Evolutionary conservation across 148 eudicot genomes (phyloP), one percentile per base, ranked within the genome.

Genomic region (Fallopia convolvulus): DNA sequence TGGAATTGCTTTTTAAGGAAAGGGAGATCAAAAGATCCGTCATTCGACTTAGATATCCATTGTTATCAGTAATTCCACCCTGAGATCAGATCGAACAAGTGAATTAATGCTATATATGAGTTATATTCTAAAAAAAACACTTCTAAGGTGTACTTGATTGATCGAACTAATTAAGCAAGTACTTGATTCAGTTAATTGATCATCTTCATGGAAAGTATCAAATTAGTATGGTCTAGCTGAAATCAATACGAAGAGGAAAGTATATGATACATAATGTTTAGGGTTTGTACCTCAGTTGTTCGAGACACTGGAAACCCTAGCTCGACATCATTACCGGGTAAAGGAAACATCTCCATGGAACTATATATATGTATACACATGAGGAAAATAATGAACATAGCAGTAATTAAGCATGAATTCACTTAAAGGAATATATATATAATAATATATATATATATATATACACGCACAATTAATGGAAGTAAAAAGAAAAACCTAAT

Each of bases 1-100:
- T 79, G n/a, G n/a, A 41, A 0, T 85, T 89, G 17, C 84, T 76
- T 8, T 77, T 71, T 11, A 86, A 77, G 26, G 86, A 76, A 53
- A 90, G 75, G 1, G 83, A 78, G 74, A 83, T 78, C 13, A 90
- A 83, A 53, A 90, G 87, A 77, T 90, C 94, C 23, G 78, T 85
- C 70, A 81, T 76, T 70, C 87, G 75, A 17, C 79, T 66, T 47
- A 33, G 18, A 12, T 36, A 72, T 20, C 13, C 74, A 21, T 73
- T 30, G 76, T 32, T 41, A 39, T 48, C 39, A 5, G 0, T 26
- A 63, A 32, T 2, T 58, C 6, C 40, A 18, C 49, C 40, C 18
- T 60, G 41, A 17, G 23, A 46, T 15, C 18, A 52, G 3, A n/a
- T 7, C 0, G 4, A 33, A 23, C 8, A 32, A 8, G 15, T 63